Evolutionary conservation across 371 early-diverging fungal species (phyloP).

Genomic region (Amoeboaphelidium occidentale): DNA sequence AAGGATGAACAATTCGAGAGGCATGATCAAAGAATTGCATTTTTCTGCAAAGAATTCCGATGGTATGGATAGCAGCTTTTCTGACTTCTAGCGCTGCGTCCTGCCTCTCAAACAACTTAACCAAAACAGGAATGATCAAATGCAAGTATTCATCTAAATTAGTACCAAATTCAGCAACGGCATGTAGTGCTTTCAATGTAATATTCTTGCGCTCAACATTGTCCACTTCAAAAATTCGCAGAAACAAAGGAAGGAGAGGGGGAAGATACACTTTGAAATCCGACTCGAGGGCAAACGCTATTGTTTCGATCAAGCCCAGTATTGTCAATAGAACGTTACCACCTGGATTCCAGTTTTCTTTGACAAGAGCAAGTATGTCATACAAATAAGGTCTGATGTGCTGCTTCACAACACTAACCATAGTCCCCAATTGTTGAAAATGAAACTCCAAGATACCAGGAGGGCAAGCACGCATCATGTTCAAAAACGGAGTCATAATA

Average conservation of each 20-base stretch:
- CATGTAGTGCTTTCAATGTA: conserved; percentile 51
- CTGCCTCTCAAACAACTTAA: conserved; percentile 47
- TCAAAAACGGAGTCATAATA: conserved; percentile 35
- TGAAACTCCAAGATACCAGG: conserved; percentile 59
- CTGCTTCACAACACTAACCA: conserved; percentile 67
- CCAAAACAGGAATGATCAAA: conserved; percentile 65
- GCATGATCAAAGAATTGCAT: conserved; percentile 72
- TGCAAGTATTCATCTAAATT: conserved; percentile 84
- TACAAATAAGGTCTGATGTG: conserved; percentile 62
- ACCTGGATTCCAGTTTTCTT: conserved; percentile 48
- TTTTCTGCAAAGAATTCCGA: conserved; percentile 46
- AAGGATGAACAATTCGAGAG: conserved; percentile 66
- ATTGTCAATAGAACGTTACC: conserved; percentile 51
- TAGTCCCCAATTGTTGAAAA: conserved; percentile 55
- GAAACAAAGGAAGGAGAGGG: conserved; percentile 49
- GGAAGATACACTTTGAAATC: conserved; percentile 47
- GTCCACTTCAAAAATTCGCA: conserved; percentile 46
- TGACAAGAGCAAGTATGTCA: conserved; percentile 50
- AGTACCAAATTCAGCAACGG: conserved; percentile 56
- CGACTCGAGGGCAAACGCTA: conserved; percentile 57
- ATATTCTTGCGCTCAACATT: conserved; percentile 36
- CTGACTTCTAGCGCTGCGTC: conserved; percentile 38
- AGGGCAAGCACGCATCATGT: conserved; percentile 48
- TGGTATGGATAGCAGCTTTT: conserved; percentile 44
- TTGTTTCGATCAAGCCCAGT: conserved; percentile 55